phyloP scores from a whole-genome alignment of 2,329 filamentous ascomycete species.

The Xylariaceae sp. region DNA sequence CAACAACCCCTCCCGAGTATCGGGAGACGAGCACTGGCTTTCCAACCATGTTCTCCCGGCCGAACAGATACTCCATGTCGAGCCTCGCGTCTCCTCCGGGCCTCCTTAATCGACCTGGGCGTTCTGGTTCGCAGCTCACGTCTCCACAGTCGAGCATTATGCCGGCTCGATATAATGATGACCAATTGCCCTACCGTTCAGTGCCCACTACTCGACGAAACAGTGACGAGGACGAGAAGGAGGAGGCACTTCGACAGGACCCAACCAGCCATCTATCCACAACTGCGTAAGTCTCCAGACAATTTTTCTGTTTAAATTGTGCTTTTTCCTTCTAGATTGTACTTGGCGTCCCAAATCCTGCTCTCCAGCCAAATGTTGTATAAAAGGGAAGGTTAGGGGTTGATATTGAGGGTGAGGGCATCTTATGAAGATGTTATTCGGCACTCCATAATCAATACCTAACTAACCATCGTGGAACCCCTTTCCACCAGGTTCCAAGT shows the following conservation, averaged over 20 bases:
- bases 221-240: conserved; percentile 89
- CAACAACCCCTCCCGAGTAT: conserved; percentile 94
- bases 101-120: conserved; percentile 73
- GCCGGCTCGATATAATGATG: conserved; percentile 65
- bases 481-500: not conserved
- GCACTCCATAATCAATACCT: not conserved
- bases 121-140: conserved; percentile 80
- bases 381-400: not conserved
- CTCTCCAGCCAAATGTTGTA: not conserved
- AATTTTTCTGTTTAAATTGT: too few species aligned
- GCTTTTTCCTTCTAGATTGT: not conserved
- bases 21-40: conserved; percentile 75
- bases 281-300: conserved; percentile 72
- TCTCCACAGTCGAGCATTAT: conserved; percentile 74
- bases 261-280: conserved; percentile 75
- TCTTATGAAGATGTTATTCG: conserved; percentile 5
- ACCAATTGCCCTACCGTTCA: conserved; percentile 79
- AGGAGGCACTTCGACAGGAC: conserved; percentile 73
- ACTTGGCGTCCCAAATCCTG: not conserved
- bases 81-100: conserved; percentile 84
- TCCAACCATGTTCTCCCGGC: conserved; percentile 79
- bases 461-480: not conserved
- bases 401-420: not conserved
- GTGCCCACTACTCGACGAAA: conserved; percentile 87
- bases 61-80: conserved; percentile 87